Evolutionary conservation across 1,139 yeast genomes (phyloP).

Genomic region (Protomyces gravidus): DNA sequence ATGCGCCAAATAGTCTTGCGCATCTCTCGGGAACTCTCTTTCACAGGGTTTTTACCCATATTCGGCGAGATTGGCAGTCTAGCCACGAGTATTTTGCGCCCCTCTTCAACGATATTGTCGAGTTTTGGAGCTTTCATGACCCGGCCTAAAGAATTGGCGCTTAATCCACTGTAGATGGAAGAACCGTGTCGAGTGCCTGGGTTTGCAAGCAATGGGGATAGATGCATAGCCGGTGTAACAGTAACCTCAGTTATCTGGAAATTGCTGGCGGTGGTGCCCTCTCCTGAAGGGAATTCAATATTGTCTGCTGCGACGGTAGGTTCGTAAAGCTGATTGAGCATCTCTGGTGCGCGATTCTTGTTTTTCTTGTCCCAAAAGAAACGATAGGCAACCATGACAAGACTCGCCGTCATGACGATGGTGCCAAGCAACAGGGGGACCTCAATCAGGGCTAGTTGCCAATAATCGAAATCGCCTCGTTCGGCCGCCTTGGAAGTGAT

Average conservation of each 20-base stretch:
- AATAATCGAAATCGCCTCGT: conserved; percentile 1
- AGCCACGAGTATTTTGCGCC: conserved; percentile 11
- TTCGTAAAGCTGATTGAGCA: conserved; percentile 20
- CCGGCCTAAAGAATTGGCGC: not conserved
- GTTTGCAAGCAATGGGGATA: not conserved
- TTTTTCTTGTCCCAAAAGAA: not conserved
- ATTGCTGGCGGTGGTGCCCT: not conserved
- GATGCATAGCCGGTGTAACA: not conserved
- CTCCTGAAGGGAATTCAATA: not conserved
- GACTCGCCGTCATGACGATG: conserved; percentile 13
- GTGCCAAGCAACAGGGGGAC: conserved; percentile 18
- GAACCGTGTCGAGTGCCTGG: not conserved
- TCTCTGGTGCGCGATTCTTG: not conserved
- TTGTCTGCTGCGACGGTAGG: conserved; percentile 8
- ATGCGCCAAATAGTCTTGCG: conserved; percentile 14
- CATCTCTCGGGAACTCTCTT: conserved; percentile 2
- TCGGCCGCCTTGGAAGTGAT: conserved; percentile 4
- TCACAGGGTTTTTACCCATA: conserved; percentile 15
- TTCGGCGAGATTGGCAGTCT: conserved; percentile 12
- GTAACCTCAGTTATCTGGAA: not conserved
- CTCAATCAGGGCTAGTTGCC: conserved; percentile 22
- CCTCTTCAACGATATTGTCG: not conserved
- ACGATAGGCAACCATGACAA: conserved; percentile 9
- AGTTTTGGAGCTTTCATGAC: not conserved
- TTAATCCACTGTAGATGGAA: not conserved